These are phyloP conservation scores for Verticillium dahliae DNA, from an alignment of 2,329 filamentous ascomycete species.

Conservation along the genomic window DNA sequence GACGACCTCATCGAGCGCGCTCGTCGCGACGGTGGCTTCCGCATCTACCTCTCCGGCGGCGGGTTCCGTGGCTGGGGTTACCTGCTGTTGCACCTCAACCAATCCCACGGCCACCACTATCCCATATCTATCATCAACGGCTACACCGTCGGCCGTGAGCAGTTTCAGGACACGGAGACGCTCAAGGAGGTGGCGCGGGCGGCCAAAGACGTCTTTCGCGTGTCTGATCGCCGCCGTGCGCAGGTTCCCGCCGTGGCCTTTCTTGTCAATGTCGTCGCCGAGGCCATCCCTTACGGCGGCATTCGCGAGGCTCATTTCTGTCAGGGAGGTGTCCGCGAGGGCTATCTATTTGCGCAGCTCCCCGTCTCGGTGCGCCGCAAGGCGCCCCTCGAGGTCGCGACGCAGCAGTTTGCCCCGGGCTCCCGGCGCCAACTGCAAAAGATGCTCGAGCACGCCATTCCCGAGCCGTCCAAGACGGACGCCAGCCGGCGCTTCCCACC, in stretches of 20 bases:
- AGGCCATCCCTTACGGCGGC: conserved; percentile 46
- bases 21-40: conserved; percentile 38
- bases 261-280: conserved; percentile 54
- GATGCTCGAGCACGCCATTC: conserved; percentile 41
- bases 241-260: conserved; percentile 66
- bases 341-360: conserved; percentile 53
- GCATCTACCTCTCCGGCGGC: conserved; percentile 62
- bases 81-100: conserved; percentile 51
- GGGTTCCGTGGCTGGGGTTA: conserved; percentile 70
- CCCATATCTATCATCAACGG: conserved; percentile 69
- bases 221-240: conserved; percentile 56
- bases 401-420: conserved; percentile 40
- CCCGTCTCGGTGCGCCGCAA: conserved; percentile 37
- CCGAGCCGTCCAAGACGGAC: conserved; percentile 18
- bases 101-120: conserved; percentile 53
- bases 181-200: conserved; percentile 25
- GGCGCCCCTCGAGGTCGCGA: conserved; percentile 55
- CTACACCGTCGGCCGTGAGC: conserved; percentile 42
- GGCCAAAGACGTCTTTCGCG: conserved; percentile 44
- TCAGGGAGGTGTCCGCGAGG: conserved; percentile 65
- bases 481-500: conserved; percentile 22
- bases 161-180: conserved; percentile 43
- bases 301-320: conserved; percentile 61
- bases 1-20: conserved; percentile 37
- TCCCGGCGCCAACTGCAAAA: conserved; percentile 38